A percentile compares a stretch with the other conserved stretches of the same genome.
phyloP scores from a whole-genome alignment of 495 filamentous ascomycete genomes.

The Extremus antarcticus region DNA sequence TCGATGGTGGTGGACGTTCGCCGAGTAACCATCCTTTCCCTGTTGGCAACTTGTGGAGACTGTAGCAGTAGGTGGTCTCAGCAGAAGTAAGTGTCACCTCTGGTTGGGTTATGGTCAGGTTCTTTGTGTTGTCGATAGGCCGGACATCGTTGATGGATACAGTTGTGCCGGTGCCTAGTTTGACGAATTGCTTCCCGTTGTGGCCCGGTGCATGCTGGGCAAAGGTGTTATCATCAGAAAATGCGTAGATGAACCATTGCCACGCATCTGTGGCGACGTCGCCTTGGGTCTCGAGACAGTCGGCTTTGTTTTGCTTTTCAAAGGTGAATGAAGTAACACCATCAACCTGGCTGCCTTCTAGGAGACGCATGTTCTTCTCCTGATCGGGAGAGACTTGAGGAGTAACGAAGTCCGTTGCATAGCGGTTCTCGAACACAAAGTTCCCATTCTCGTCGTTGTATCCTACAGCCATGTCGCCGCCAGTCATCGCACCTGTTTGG shows the following conservation, averaged over 20 bases:
- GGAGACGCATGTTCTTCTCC: slow-evolving; percentile 4
- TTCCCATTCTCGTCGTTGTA: slow-evolving; percentile 2
- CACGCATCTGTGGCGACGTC: slow-evolving; percentile 1
- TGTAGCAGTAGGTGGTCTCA: slow-evolving; percentile 10
- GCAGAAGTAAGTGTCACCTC: slow-evolving; percentile 1
- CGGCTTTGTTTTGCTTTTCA: slow-evolving; percentile 8
- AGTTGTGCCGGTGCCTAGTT: slow-evolving; percentile 6
- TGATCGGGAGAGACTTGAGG: slow-evolving; percentile 5
- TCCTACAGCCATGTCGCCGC: slow-evolving; percentile 9
- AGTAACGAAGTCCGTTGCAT: slow-evolving; percentile 4
- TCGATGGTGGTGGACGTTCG: slow-evolving; percentile 1
- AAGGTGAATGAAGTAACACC: slow-evolving; percentile 6
- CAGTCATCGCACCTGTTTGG: slow-evolving; percentile 10
- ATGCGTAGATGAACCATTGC: slow-evolving; percentile 12
- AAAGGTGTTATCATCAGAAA: slow-evolving; percentile 4
- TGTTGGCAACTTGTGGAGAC: slow-evolving; percentile 4
- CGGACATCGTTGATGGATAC: slow-evolving; percentile 1
- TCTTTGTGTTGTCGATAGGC: slow-evolving; percentile 3
- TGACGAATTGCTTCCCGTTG: slow-evolving; percentile 7
- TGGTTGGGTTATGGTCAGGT: background rate
- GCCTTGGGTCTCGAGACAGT: background rate
- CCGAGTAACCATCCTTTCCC: slow-evolving; percentile 3
- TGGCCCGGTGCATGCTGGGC: background rate
- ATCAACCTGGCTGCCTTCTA: slow-evolving; percentile 1
- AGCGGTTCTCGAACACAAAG: slow-evolving; percentile 7